Conservation (phyloP, 345 rosid species). For the Garcia nutans region DNA sequence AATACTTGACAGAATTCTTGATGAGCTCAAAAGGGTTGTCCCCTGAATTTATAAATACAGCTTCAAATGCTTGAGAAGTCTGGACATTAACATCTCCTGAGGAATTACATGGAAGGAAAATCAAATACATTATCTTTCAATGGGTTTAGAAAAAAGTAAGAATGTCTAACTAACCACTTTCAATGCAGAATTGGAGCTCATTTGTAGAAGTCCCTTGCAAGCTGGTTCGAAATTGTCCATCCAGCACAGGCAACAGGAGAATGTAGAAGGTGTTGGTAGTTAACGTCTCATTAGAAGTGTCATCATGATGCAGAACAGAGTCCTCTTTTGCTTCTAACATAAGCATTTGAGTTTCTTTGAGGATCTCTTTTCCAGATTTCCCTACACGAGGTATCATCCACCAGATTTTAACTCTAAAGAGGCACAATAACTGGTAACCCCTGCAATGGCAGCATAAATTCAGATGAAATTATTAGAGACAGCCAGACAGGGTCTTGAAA, state of each 20-base stretch:
- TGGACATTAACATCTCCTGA: conserved; percentile 53
- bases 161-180: conserved; percentile 42
- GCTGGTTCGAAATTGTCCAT: conserved; percentile 51
- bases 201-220: conserved; percentile 54
- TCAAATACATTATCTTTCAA: not conserved
- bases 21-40: conserved; percentile 60
- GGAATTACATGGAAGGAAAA: conserved; percentile 8
- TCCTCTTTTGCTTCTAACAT: conserved; percentile 48
- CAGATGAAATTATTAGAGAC: conserved; percentile 3
- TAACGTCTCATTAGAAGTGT: conserved; percentile 15
- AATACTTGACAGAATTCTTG: conserved; percentile 53
- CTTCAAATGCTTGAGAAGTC: conserved; percentile 37
- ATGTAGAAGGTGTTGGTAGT: conserved; percentile 30
- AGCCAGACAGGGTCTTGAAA: not conserved
- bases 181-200: conserved; percentile 58
- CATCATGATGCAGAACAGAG: conserved; percentile 29
- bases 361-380: conserved; percentile 44
- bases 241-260: conserved; percentile 55
- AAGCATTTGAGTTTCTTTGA: conserved; percentile 61
- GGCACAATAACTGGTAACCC: conserved; percentile 47
- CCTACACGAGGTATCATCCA: conserved; percentile 72
- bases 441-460: conserved; percentile 25
- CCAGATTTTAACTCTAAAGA: conserved; percentile 59
- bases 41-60: conserved; percentile 54
- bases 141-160: not conserved